Evolutionary conservation across 2,329 filamentous ascomycete species (phyloP).

Genomic region (Fusarium cicatricum): DNA sequence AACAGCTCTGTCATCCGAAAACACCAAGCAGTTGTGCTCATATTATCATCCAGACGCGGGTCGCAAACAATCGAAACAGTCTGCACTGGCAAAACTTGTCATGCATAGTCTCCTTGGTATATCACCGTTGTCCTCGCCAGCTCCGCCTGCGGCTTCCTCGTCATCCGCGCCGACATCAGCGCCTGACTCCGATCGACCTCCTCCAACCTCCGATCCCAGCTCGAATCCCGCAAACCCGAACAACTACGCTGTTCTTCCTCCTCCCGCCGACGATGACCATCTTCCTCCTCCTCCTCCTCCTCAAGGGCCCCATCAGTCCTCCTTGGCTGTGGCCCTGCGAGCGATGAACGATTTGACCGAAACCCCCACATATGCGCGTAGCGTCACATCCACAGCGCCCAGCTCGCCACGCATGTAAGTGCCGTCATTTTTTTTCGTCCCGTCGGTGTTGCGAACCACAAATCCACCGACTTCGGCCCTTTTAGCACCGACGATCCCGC

Average conservation of each 20-base stretch:
- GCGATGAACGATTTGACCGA: constrained; percentile 57
- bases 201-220: constrained; percentile 28
- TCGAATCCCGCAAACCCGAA: constrained; percentile 43
- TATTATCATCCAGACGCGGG: constrained; percentile 40
- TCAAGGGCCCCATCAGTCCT: too few relatives aligned
- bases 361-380: constrained; percentile 64
- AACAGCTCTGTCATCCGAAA: constrained; percentile 16
- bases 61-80: constrained; percentile 52
- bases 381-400: constrained; percentile 66
- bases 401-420: constrained; percentile 67
- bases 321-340: constrained; percentile 53
- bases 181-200: constrained; percentile 18
- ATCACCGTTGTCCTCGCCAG: constrained; percentile 40
- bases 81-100: constrained; percentile 54
- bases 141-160: constrained; percentile 41
- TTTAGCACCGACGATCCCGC: constrained; percentile 30
- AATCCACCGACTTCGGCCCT: constrained; percentile 34
- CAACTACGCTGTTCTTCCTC: constrained; percentile 46
- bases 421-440: constrained; percentile 16
- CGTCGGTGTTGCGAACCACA: constrained; percentile 32
- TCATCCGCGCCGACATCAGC: constrained; percentile 43
- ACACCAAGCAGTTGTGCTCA: constrained; percentile 17
- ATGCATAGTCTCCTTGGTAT: constrained; percentile 54
- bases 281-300: constrained; percentile 42
- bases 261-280: constrained; percentile 46